phyloP scores from a whole-genome alignment of 495 filamentous ascomycete species.

The Penicillium paxilli region DNA sequence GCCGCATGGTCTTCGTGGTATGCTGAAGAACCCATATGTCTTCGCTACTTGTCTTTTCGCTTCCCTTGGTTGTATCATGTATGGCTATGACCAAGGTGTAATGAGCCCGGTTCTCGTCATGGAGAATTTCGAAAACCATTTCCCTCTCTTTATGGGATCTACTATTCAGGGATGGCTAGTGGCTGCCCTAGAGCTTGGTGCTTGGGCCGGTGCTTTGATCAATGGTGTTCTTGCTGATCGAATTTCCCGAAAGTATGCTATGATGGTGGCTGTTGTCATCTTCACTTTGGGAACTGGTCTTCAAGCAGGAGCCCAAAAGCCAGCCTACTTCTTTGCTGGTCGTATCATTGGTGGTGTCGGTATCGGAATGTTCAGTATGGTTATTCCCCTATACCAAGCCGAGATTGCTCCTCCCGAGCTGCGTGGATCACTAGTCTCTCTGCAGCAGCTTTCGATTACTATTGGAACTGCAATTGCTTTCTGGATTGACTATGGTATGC shows the following conservation, averaged over 20 bases:
- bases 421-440: conserved; percentile 69
- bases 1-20: conserved; percentile 33
- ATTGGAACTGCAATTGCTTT: conserved; percentile 69
- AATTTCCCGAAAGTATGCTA: conserved; percentile 73
- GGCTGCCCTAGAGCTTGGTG: conserved; percentile 77
- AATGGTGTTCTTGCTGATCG: conserved; percentile 74
- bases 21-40: conserved; percentile 40
- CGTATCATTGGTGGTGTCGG: conserved; percentile 56
- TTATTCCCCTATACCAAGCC: conserved; percentile 65
- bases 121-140: conserved; percentile 39
- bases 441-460: conserved; percentile 80
- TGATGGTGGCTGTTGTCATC: conserved; percentile 66
- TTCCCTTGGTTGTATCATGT: conserved; percentile 65
- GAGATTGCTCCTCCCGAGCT: conserved; percentile 76
- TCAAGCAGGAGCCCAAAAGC: conserved; percentile 38
- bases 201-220: conserved; percentile 75
- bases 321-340: conserved; percentile 45
- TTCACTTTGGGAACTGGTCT: conserved; percentile 66
- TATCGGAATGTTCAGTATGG: conserved; percentile 62
- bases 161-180: conserved; percentile 75
- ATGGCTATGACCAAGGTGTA: conserved; percentile 78
- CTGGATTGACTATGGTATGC: conserved; percentile 72
- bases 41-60: conserved; percentile 46
- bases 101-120: conserved; percentile 58
- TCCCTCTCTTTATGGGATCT: conserved; percentile 35